Evolutionary conservation across 352 stramenopile species (phyloP), one percentile per base, ranked within the genome.

Genomic region (Globisporangium paroecandrum): DNA sequence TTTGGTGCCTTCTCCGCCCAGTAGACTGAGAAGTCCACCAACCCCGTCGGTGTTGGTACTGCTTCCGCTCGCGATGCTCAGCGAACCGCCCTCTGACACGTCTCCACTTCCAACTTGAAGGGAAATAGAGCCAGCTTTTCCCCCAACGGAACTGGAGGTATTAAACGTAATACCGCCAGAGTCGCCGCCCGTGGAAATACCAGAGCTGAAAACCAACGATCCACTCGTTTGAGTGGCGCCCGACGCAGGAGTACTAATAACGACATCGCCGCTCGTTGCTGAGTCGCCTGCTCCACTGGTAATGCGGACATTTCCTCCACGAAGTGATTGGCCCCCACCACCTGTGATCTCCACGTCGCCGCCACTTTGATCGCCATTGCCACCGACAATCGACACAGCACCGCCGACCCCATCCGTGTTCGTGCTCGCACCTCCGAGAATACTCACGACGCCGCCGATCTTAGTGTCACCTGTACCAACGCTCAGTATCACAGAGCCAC

Each of bases 291-390:
- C 12, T 3, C 64, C 64, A 55, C 64, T 69, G 7, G 57, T 55
- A n/a, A 69, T 69, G 4, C 9, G n/a, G 2, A 69, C 64, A 20
- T 64, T 34, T 27, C 64, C 64, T 8, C 64, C 64, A 12, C 43
- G 25, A 64, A 25, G 22, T 13, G 56, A 54, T 1, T 72, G 41
- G 12, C 71, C 64, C 1, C 49, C 47, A 27, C 71, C 68, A 13
- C 54, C 69, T 13, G 65, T 47, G 29, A 77, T 66, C 7, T 85
- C 29, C 66, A 82, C 62, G 60, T 65, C 54, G 15, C 71, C 36
- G 6, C 72, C 70, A 47, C 54, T 56, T 25, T 63, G 53, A 1
- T 55, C 51, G 18, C 71, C 71, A 3, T 36, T 43, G 4, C 74
- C 74, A 62, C 72, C 71, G 20, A 46, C 29, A 59, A 81, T 62